These are phyloP conservation scores for Naganishia friedmannii DNA, from an alignment of 768 basidiomycete genomes.

Conservation along the genomic window DNA sequence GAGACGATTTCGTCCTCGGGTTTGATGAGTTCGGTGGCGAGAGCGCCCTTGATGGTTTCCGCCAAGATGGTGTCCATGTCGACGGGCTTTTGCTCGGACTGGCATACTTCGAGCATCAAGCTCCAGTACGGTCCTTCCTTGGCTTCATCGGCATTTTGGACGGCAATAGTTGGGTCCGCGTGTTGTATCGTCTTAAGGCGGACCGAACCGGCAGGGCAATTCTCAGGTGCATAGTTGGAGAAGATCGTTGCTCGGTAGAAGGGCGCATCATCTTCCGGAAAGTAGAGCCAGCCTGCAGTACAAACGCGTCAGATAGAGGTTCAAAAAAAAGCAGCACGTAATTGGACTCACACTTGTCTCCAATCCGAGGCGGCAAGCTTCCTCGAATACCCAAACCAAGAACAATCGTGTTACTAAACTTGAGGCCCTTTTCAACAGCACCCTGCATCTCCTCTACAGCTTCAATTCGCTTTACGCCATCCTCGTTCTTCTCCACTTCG, in stretches of 20 bases:
- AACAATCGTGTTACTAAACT: slow-evolving; percentile 53
- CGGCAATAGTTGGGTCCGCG: slow-evolving; percentile 45
- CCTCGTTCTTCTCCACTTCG: slow-evolving; percentile 26
- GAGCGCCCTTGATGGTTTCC: slow-evolving; percentile 52
- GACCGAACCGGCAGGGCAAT: slow-evolving; percentile 41
- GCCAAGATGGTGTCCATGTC: slow-evolving; percentile 49
- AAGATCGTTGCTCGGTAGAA: slow-evolving; percentile 55
- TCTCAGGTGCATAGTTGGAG: slow-evolving; percentile 54
- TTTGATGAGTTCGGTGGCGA: slow-evolving; percentile 48
- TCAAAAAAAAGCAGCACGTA: background rate
- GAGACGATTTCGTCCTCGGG: slow-evolving; percentile 53
- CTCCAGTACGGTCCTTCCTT: slow-evolving; percentile 51
- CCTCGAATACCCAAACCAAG: slow-evolving; percentile 53
- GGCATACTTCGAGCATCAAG: slow-evolving; percentile 54
- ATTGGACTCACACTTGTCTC: slow-evolving; percentile 50
- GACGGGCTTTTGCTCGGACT: slow-evolving; percentile 52
- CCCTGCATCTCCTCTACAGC: slow-evolving; percentile 28
- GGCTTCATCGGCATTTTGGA: slow-evolving; percentile 37
- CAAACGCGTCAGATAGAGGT: background rate
- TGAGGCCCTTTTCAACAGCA: slow-evolving; percentile 42
- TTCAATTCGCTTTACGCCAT: slow-evolving; percentile 33
- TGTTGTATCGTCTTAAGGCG: slow-evolving; percentile 50
- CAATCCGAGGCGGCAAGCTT: slow-evolving; percentile 49
- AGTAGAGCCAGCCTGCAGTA: slow-evolving; percentile 43
- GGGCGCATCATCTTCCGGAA: slow-evolving; percentile 53